Base-by-base conservation (phyloP, 2,329 filamentous ascomycete species). In the Aureobasidium pullulans region DNA sequence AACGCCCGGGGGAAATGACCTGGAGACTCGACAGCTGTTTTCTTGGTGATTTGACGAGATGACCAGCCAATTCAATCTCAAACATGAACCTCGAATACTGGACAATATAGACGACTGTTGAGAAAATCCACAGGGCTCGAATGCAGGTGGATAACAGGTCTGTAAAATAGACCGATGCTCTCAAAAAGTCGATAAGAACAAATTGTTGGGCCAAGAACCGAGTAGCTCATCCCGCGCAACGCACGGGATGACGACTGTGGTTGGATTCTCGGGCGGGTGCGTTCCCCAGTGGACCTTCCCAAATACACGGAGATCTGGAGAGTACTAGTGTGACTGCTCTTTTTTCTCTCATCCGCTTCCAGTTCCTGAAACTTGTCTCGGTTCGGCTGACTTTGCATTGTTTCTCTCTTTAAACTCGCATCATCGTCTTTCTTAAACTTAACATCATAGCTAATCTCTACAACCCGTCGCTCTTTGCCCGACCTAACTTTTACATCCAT, bases 281-380 rank as follows among this genome's bases (percentile, higher is more conserved):
- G 32, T 46, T 46, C 39, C 53, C 53, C 42, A 57, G 53, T 46
- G 53, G 29, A 46, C 42, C 42, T 57, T 57, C 42, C 50, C 23
- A 23, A 23, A 23, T 34, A 23, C 37, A 43, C 39, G 50, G 37
- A 54, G 37, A 54, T 32, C 37, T 54, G 50, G 37, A 54, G 39
- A 54, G 39, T n/a, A n/a, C n/a, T n/a, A n/a, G n/a, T 15, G 42
- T 46, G 36, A 6, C 42, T 57, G 53, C 23, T 47, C 42, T 57
- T 57, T 48, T 56, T 48, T 48, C 42, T 32, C 13, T 32, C 39
- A 37, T 44, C 34, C 43, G 54, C 43, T 16, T 57, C 54, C 43
- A 57, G 54, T 57, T 57, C 43, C 54, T 48, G 54, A 43, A 57
- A 47, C 42, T 31, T 57, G 54, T 57, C 54, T 57, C 54, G 54